Percentiles rank a stretch among this genome's conserved stretches.
Conservation (phyloP, 257 asterid genomes). For the Vinca minor region DNA sequence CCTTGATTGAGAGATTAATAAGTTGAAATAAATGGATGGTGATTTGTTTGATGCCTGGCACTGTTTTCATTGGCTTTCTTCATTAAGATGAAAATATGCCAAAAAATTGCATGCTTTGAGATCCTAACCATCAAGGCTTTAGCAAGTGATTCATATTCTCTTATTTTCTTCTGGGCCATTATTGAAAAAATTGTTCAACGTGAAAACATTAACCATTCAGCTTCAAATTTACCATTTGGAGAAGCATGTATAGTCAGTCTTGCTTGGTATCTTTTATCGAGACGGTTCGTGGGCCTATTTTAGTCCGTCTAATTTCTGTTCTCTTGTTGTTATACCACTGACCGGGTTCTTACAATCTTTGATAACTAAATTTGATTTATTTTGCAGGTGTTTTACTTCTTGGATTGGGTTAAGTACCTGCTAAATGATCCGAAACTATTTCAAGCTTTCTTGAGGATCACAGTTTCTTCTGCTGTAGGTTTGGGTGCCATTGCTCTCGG, state of each 20-base stretch:
- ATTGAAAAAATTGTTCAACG: neutral
- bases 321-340: neutral
- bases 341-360: neutral
- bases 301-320: neutral
- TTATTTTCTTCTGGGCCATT: neutral
- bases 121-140: neutral
- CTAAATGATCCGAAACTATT: constrained; percentile 82
- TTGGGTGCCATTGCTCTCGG: constrained; percentile 82
- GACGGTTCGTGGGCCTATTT: neutral
- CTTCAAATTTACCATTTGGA: neutral
- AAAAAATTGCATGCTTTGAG: neutral
- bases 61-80: neutral
- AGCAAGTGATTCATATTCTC: neutral
- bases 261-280: neutral
- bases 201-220: neutral
- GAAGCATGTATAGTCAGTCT: too few relatives aligned
- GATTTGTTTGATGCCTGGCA: neutral
- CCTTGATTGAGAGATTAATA: neutral
- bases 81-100: neutral
- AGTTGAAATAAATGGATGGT: neutral
- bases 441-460: constrained; percentile 74
- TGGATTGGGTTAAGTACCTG: constrained; percentile 86
- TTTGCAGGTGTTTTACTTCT: constrained; percentile 85
- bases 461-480: constrained; percentile 71
- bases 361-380: constrained; percentile 11